Conservation (phyloP, 2,329 filamentous ascomycete genomes). For the Elsinoe batatas region DNA sequence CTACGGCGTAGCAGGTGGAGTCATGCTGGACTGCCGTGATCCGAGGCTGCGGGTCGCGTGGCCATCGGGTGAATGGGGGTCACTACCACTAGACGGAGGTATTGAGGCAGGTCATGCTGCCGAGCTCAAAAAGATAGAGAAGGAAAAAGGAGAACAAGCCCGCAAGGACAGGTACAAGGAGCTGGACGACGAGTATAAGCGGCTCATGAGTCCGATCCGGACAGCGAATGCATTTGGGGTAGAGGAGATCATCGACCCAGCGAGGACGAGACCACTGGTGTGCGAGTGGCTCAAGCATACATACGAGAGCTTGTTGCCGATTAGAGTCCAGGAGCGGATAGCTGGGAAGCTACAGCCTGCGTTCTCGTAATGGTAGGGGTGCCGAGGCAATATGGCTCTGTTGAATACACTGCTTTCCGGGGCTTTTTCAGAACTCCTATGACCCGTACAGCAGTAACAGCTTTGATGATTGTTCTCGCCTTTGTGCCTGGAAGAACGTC, state of each 20-base stretch:
- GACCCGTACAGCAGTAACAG: too few relatives aligned
- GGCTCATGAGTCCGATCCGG: conserved; percentile 55
- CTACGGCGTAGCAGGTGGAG: conserved; percentile 54
- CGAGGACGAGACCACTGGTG: conserved; percentile 46
- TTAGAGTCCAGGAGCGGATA: conserved; percentile 37
- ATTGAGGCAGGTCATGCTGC: conserved; percentile 55
- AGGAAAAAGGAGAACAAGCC: conserved; percentile 41
- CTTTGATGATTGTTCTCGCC: too few relatives aligned
- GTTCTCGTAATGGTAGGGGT: conserved; percentile 26
- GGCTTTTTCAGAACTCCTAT: neutral
- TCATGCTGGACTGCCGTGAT: conserved; percentile 55
- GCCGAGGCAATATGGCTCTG: neutral
- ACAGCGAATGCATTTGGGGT: conserved; percentile 55
- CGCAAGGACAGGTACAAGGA: conserved; percentile 43
- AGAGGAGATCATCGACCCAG: conserved; percentile 57
- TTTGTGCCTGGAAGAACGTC: too few relatives aligned
- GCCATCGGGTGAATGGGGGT: conserved; percentile 55
- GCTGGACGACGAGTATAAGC: conserved; percentile 49
- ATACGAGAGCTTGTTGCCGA: conserved; percentile 44
- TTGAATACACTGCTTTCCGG: neutral
- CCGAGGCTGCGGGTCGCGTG: conserved; percentile 53
- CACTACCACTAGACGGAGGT: conserved; percentile 52
- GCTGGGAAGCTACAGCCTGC: conserved; percentile 24
- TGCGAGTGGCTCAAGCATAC: conserved; percentile 48
- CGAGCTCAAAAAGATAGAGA: conserved; percentile 47